phyloP scores from a whole-genome alignment of 345 rosid species.

The Boechera divaricarpa region DNA sequence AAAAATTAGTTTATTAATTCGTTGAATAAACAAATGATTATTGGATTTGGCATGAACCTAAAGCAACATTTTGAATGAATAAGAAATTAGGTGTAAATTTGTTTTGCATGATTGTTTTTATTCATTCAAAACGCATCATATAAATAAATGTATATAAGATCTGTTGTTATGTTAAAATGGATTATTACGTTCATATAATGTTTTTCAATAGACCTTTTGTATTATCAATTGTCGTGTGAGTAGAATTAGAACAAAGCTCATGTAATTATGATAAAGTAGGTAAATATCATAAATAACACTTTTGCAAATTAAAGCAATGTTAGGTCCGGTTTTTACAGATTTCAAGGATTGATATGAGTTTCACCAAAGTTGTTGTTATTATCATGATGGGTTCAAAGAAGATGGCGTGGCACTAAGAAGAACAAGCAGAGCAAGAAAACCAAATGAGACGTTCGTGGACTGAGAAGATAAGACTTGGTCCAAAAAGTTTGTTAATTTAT shows the following conservation, averaged over 20 bases:
- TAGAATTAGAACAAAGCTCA: neutral
- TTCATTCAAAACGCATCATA: conserved; percentile 30
- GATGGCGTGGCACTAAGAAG: neutral
- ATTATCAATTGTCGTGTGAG: neutral
- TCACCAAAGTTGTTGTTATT: neutral
- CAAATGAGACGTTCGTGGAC: neutral
- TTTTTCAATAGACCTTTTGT: neutral
- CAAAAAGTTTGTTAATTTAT: neutral
- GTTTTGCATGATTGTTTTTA: conserved; percentile 38
- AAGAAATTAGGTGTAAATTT: conserved; percentile 22
- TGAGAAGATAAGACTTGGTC: neutral
- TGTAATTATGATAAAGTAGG: conserved; percentile 3
- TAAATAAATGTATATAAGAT: neutral
- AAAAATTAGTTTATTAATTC: neutral
- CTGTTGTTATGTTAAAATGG: conserved; percentile 1
- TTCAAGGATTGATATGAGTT: neutral
- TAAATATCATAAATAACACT: neutral
- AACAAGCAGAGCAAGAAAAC: neutral
- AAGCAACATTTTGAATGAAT: conserved; percentile 35
- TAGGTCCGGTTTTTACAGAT: neutral
- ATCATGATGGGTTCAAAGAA: neutral
- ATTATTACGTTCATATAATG: neutral
- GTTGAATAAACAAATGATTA: neutral
- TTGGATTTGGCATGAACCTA: conserved; percentile 39
- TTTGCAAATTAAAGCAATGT: neutral